These are phyloP conservation scores for Fusarium sp. DNA, from an alignment of 2,329 filamentous ascomycete genomes.

Conservation along the genomic window DNA sequence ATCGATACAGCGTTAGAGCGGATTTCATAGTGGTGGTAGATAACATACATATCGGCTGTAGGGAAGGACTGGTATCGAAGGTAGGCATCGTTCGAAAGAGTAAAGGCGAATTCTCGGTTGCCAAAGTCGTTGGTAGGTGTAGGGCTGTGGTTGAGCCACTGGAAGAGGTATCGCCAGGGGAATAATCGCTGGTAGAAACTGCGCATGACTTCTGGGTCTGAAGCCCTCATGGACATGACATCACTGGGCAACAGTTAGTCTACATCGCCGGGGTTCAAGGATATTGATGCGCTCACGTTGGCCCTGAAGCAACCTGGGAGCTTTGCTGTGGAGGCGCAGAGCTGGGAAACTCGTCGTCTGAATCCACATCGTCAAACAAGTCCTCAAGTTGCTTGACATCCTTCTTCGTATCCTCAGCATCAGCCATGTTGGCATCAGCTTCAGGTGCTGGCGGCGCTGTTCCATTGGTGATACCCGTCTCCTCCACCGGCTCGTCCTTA, in stretches of 20 bases:
- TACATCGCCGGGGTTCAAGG: neutral
- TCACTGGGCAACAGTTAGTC: conserved; percentile 43
- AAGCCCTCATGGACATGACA: conserved; percentile 57
- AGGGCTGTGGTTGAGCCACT: conserved; percentile 96
- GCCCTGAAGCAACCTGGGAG: conserved; percentile 56
- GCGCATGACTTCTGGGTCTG: conserved; percentile 86
- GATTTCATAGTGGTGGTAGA: too few relatives aligned
- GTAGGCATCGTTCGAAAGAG: conserved; percentile 91
- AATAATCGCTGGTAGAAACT: conserved; percentile 97
- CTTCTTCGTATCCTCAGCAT: conserved; percentile 49
- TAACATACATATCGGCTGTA: conserved; percentile 62
- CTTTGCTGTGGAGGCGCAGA: conserved; percentile 54
- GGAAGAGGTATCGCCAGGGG: conserved; percentile 93
- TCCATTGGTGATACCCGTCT: conserved; percentile 29
- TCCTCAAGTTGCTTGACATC: conserved; percentile 66
- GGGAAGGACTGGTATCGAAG: conserved; percentile 84
- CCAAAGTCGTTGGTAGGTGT: conserved; percentile 87
- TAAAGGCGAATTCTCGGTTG: conserved; percentile 96
- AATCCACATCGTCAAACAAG: conserved; percentile 67
- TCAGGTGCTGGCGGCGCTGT: conserved; percentile 23
- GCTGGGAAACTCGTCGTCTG: conserved; percentile 70
- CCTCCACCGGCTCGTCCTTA: conserved; percentile 43
- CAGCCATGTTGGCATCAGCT: conserved; percentile 35
- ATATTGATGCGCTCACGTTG: conserved; percentile 51
- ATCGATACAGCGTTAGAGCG: conserved; percentile 8